Conservation (phyloP, 2,329 filamentous ascomycete genomes). For the Periconia sp. region DNA sequence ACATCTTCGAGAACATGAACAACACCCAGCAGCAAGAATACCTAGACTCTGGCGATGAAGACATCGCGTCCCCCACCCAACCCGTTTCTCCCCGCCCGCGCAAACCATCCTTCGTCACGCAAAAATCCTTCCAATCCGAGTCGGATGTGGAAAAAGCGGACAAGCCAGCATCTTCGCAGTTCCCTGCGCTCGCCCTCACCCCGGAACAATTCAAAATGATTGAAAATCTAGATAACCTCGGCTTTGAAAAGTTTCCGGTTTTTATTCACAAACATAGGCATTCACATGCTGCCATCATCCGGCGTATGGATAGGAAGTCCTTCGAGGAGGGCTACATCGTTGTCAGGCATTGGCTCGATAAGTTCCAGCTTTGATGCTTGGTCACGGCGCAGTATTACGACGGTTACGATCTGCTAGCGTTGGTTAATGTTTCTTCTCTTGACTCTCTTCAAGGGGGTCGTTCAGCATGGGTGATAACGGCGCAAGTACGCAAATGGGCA, state of each 20-base stretch:
- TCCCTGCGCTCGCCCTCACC: conserved; percentile 76
- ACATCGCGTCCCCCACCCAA: conserved; percentile 29
- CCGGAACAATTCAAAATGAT: conserved; percentile 85
- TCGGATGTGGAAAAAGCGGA: conserved; percentile 32
- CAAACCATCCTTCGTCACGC: conserved; percentile 6
- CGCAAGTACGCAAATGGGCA: too few species aligned
- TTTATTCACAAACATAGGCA: conserved; percentile 76
- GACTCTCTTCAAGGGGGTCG: too few species aligned
- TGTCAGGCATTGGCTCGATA: conserved; percentile 76
- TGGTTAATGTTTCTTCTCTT: too few species aligned
- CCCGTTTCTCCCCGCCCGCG: conserved; percentile 17
- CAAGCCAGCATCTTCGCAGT: conserved; percentile 43
- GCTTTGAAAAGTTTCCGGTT: conserved; percentile 63
- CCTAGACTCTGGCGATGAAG: conserved; percentile 59
- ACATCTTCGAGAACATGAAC: conserved; percentile 73
- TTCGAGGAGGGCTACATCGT: conserved; percentile 80
- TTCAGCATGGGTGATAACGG: too few species aligned
- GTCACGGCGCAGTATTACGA: too few species aligned
- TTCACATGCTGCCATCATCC: conserved; percentile 87
- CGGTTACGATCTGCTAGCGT: too few species aligned
- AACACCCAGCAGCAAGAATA: conserved; percentile 71
- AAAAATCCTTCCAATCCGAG: conserved; percentile 18
- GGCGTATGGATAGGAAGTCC: conserved; percentile 64
- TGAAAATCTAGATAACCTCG: conserved; percentile 67
- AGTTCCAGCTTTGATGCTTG: conserved; percentile 58